phyloP scores from a whole-genome alignment of 2,329 filamentous ascomycete species.

The Aspergillus texensis region DNA sequence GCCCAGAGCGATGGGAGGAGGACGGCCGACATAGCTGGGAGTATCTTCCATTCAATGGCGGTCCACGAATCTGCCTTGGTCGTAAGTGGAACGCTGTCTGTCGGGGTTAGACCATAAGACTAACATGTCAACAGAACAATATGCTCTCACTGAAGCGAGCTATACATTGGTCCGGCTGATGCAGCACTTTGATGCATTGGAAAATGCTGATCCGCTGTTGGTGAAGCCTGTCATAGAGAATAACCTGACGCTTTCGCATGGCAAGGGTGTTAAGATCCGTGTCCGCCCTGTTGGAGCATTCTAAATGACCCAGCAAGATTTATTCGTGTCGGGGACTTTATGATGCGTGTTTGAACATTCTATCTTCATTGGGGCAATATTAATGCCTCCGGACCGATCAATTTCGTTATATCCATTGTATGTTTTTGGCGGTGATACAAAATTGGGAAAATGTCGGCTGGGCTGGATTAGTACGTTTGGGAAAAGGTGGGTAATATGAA shows the following conservation, averaged over 20 bases:
- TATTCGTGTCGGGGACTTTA: too few species aligned
- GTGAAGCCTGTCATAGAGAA: slow-evolving; percentile 32
- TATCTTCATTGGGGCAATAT: too few species aligned
- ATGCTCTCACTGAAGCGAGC: slow-evolving; percentile 46
- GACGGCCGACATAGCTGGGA: slow-evolving; percentile 38
- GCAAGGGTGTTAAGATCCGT: slow-evolving; percentile 29
- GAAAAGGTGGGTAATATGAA: too few species aligned
- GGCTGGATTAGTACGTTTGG: too few species aligned
- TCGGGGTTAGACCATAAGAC: too few species aligned
- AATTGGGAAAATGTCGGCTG: too few species aligned
- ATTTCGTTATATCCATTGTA: too few species aligned
- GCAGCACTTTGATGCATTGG: slow-evolving; percentile 40
- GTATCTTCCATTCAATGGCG: slow-evolving; percentile 44
- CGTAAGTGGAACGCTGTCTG: slow-evolving; percentile 29
- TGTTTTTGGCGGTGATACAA: too few species aligned
- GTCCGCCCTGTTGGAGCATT: too few species aligned
- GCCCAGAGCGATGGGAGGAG: slow-evolving; percentile 54
- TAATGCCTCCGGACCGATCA: too few species aligned
- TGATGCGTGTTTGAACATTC: too few species aligned
- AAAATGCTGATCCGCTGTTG: slow-evolving; percentile 36
- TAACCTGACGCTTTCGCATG: slow-evolving; percentile 37
- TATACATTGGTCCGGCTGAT: slow-evolving; percentile 42
- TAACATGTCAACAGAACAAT: slow-evolving; percentile 37
- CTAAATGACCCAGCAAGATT: too few species aligned
- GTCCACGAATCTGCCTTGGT: slow-evolving; percentile 44